Conservation (phyloP, 2,329 filamentous ascomycete genomes). For the Trichoderma sp. region DNA sequence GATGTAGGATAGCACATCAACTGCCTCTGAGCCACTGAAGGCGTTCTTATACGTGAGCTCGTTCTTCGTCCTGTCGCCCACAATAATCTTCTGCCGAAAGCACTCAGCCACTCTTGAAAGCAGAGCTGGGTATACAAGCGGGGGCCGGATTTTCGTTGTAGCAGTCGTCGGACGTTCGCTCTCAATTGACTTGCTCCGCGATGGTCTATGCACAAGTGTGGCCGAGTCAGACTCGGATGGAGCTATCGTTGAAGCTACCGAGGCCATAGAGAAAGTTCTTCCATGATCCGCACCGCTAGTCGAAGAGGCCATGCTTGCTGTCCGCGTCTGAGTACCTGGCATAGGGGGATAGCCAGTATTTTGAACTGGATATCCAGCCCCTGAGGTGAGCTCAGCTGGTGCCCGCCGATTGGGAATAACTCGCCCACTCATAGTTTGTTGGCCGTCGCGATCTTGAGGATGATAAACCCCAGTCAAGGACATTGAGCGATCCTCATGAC, state of each 20-base stretch:
- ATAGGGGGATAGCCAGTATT: conserved; percentile 41
- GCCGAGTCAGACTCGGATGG: conserved; percentile 56
- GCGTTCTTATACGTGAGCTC: conserved; percentile 95
- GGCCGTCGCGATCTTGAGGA: conserved; percentile 70
- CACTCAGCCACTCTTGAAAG: conserved; percentile 91
- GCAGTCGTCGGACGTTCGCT: conserved; percentile 56
- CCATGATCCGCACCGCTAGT: conserved; percentile 47
- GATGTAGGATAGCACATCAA: conserved; percentile 93
- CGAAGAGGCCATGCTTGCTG: conserved; percentile 62
- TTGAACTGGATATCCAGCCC: conserved; percentile 37
- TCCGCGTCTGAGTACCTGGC: conserved; percentile 56
- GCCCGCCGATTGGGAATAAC: conserved; percentile 73
- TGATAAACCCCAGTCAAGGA: conserved; percentile 78
- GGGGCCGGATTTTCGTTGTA: conserved; percentile 61
- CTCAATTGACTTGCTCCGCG: conserved; percentile 55
- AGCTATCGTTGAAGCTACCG: conserved; percentile 68
- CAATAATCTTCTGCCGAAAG: conserved; percentile 83
- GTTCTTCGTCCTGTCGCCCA: conserved; percentile 91
- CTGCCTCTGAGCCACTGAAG: conserved; percentile 92
- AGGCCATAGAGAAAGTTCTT: conserved; percentile 90
- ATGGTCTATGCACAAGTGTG: conserved; percentile 54
- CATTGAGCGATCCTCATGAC: conserved; percentile 91
- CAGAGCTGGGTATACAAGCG: conserved; percentile 89
- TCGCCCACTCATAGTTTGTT: conserved; percentile 91
- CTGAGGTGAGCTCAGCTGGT: conserved; percentile 41